Evolutionary conservation across 805 yeast species (phyloP).

Genomic region (Metschnikowia colocasiae): DNA sequence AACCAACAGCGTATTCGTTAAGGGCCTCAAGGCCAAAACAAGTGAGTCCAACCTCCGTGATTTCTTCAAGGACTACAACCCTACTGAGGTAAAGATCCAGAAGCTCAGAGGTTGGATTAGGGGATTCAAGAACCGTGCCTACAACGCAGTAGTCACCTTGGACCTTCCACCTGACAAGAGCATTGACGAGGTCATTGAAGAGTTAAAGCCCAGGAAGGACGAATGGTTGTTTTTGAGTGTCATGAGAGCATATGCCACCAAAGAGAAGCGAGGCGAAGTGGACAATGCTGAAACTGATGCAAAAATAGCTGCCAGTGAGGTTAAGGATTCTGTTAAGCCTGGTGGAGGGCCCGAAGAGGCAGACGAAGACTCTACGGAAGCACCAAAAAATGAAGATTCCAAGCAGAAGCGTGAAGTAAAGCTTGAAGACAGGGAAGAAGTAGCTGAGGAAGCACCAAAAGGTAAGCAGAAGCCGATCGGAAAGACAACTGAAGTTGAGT

Average conservation of each 20-base stretch:
- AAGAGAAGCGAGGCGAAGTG: constrained; percentile 2
- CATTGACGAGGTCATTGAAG: constrained; percentile 41
- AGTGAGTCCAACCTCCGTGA: constrained; percentile 45
- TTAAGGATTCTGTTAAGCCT: not conserved
- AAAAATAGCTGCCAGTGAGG: not conserved
- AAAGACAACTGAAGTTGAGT: not conserved
- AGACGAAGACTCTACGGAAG: not conserved
- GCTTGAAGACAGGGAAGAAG: not conserved
- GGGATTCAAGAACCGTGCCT: constrained; percentile 32
- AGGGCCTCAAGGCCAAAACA: constrained; percentile 35
- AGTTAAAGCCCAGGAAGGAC: constrained; percentile 28
- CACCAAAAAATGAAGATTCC: not conserved
- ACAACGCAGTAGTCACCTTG: constrained; percentile 52
- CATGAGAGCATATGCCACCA: constrained; percentile 9
- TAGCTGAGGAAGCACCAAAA: not conserved
- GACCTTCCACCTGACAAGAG: constrained; percentile 35
- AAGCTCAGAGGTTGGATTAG: constrained; percentile 31
- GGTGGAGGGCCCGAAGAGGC: not conserved
- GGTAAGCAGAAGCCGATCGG: not conserved
- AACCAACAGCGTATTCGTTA: constrained; percentile 44
- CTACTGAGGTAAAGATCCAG: constrained; percentile 47
- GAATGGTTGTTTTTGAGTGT: constrained; percentile 6
- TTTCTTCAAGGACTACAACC: constrained; percentile 39
- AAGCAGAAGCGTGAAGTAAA: not conserved
- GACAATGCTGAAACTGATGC: not conserved